These are phyloP conservation scores for Torrubiella hemipterigena DNA, from an alignment of 2,329 filamentous ascomycete species.

Conservation along the genomic window DNA sequence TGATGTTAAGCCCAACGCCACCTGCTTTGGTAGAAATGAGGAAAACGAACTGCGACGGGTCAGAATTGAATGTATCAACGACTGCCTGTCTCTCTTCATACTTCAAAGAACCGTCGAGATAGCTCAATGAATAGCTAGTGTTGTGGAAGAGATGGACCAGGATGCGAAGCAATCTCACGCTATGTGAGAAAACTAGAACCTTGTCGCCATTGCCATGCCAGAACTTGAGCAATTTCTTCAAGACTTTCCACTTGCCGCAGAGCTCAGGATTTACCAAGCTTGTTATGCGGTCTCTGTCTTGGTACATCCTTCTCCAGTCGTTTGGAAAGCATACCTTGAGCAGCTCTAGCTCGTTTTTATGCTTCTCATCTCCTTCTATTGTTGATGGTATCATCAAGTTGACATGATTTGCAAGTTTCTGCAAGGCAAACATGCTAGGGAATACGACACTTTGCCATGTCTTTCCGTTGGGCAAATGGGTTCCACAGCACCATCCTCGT, in stretches of 20 bases:
- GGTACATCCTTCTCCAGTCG: slow-evolving; percentile 62
- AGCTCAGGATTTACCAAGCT: slow-evolving; percentile 79
- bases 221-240: slow-evolving; percentile 75
- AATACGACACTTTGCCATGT: slow-evolving; percentile 73
- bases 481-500: slow-evolving; percentile 71
- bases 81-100: slow-evolving; percentile 72
- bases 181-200: slow-evolving; percentile 90
- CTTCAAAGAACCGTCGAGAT: slow-evolving; percentile 72
- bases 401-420: slow-evolving; percentile 89
- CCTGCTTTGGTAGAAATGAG: slow-evolving; percentile 90
- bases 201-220: slow-evolving; percentile 90
- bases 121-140: slow-evolving; percentile 83
- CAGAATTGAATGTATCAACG: slow-evolving; percentile 86
- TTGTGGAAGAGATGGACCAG: slow-evolving; percentile 75
- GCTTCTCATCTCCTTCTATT: slow-evolving; percentile 56
- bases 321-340: slow-evolving; percentile 66
- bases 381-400: slow-evolving; percentile 65
- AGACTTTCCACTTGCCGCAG: slow-evolving; percentile 92
- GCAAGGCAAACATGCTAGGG: slow-evolving; percentile 67
- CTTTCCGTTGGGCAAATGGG: slow-evolving; percentile 44
- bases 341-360: slow-evolving; percentile 62
- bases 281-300: slow-evolving; percentile 63
- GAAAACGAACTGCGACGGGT: slow-evolving; percentile 83
- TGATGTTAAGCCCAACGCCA: slow-evolving; percentile 91
- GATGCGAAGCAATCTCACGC: slow-evolving; percentile 73